Evolutionary conservation across 305 asterid genomes (phyloP).

Genomic region (Rubia peregrina): DNA sequence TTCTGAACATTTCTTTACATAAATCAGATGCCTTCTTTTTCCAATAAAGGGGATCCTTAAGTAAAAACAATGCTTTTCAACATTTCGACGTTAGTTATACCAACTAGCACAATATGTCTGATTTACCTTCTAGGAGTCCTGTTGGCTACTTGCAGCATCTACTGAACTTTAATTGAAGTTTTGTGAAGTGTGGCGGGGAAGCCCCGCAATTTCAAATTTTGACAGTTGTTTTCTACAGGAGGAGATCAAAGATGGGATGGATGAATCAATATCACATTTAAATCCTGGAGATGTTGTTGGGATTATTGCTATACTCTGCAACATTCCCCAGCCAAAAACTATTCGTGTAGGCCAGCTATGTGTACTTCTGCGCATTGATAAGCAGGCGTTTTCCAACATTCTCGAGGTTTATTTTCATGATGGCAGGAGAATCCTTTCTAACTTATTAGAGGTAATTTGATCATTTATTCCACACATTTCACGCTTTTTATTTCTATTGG

Average conservation of each 20-base stretch:
- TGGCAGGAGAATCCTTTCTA: constrained; percentile 67
- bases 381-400: constrained; percentile 70
- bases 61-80: too few relatives aligned
- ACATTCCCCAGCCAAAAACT: constrained; percentile 89
- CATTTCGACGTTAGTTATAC: too few relatives aligned
- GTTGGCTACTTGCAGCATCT: neutral
- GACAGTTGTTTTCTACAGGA: constrained; percentile 40
- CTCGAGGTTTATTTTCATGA: constrained; percentile 83
- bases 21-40: neutral
- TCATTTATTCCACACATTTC: constrained; percentile 5
- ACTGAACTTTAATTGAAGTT: neutral
- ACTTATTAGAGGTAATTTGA: constrained; percentile 63
- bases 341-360: constrained; percentile 78
- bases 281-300: constrained; percentile 68
- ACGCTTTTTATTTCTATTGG: neutral
- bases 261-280: constrained; percentile 51
- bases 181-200: too few relatives aligned
- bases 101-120: neutral
- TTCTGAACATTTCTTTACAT: neutral
- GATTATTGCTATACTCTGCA: constrained; percentile 72
- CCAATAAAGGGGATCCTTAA: too few relatives aligned
- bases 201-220: constrained; percentile 1
- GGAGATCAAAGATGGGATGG: constrained; percentile 68
- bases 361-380: constrained; percentile 76
- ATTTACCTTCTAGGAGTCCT: neutral